Evolutionary conservation across 495 filamentous ascomycete genomes (phyloP).

Genomic region (Aspergillus sclerotiicarbonarius): DNA sequence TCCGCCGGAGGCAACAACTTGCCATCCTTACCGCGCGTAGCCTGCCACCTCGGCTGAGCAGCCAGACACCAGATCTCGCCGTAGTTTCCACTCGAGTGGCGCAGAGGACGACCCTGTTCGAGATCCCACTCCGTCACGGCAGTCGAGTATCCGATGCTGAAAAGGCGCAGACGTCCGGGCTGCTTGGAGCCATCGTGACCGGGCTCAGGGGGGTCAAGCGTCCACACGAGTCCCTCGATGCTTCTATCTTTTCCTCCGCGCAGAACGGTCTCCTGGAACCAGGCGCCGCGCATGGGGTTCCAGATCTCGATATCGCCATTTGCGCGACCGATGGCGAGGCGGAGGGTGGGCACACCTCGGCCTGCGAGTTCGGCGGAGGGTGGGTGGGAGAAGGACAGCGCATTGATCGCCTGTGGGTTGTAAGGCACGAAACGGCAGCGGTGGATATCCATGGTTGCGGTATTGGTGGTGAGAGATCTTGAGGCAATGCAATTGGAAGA

Average conservation of each 20-base stretch:
- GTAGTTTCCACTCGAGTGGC: conserved; percentile 86
- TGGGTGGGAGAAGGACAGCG: conserved; percentile 87
- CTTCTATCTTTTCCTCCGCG: conserved; percentile 81
- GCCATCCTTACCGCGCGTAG: conserved; percentile 34
- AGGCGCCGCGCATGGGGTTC: conserved; percentile 83
- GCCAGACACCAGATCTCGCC: conserved; percentile 96
- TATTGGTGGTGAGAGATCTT: background rate
- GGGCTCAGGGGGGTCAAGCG: conserved; percentile 73
- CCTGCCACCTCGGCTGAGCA: conserved; percentile 68
- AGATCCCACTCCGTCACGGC: conserved; percentile 95
- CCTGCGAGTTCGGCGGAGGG: conserved; percentile 52
- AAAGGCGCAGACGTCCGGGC: conserved; percentile 77
- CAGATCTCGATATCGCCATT: conserved; percentile 98
- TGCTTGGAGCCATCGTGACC: conserved; percentile 59
- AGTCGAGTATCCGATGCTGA: conserved; percentile 93
- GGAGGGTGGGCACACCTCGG: conserved; percentile 56
- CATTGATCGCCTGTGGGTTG: conserved; percentile 88
- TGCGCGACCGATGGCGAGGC: conserved; percentile 85
- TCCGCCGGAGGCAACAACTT: conserved; percentile 36
- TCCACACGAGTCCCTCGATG: conserved; percentile 90
- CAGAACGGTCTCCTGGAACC: conserved; percentile 87
- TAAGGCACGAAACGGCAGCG: conserved; percentile 97
- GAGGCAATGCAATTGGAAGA: conserved; percentile 2
- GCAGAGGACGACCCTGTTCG: conserved; percentile 66
- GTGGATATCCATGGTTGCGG: conserved; percentile 81